Evolutionary conservation across 805 yeast species (phyloP).

Genomic region (Suhomyces prunicola): DNA sequence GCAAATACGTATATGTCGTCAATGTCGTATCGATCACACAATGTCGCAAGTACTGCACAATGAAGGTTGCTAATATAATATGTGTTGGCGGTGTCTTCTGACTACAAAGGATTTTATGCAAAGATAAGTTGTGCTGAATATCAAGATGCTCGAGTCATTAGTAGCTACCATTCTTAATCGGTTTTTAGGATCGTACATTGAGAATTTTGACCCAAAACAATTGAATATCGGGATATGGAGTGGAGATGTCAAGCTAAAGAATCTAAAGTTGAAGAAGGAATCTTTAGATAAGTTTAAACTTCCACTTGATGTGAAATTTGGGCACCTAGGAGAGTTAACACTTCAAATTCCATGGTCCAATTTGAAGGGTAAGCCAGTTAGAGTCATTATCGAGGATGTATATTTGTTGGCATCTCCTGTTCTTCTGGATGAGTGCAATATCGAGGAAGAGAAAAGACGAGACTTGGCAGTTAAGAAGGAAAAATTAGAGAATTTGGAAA

Average conservation of each 20-base stretch:
- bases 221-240: conserved; percentile 95
- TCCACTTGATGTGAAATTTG: conserved; percentile 85
- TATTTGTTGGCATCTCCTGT: conserved; percentile 79
- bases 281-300: conserved; percentile 82
- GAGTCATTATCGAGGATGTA: conserved; percentile 80
- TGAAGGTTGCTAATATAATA: background rate
- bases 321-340: conserved; percentile 85
- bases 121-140: background rate
- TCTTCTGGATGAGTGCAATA: conserved; percentile 49
- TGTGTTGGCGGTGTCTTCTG: background rate
- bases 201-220: conserved; percentile 94
- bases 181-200: conserved; percentile 72
- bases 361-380: conserved; percentile 87
- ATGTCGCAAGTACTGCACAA: conserved; percentile 1
- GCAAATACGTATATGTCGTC: background rate
- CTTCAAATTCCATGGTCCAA: conserved; percentile 97
- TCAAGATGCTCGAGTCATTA: conserved; percentile 58
- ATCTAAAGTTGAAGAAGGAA: conserved; percentile 78
- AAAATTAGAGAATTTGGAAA: conserved; percentile 64
- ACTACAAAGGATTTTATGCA: background rate
- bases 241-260: conserved; percentile 86
- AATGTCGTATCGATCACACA: background rate
- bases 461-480: conserved; percentile 61
- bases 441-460: conserved; percentile 58
- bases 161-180: conserved; percentile 63